These are phyloP conservation scores for Saraca asoca DNA, from an alignment of 331 rosid genomes.

Conservation along the genomic window DNA sequence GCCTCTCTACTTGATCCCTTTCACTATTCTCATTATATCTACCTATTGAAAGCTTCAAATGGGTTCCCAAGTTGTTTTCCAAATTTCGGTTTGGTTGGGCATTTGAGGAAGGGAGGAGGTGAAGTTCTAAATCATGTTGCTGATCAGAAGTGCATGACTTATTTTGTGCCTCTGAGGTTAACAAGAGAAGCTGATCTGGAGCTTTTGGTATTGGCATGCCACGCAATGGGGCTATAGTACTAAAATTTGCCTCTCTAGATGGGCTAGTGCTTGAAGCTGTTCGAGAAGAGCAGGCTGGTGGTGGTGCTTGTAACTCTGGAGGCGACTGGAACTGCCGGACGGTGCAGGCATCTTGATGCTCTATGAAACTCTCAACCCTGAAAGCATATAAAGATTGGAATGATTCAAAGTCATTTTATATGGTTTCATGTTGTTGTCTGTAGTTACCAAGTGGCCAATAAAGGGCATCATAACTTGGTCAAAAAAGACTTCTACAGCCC, in stretches of 20 bases:
- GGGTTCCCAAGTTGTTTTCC: conserved; percentile 52
- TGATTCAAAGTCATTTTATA: conserved; percentile 17
- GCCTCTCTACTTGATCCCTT: conserved; percentile 9
- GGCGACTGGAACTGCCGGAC: conserved; percentile 52
- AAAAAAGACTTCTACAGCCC: conserved; percentile 26
- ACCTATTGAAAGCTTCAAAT: conserved; percentile 80
- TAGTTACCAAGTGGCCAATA: background rate
- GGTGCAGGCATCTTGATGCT: conserved; percentile 94
- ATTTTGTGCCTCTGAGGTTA: conserved; percentile 30
- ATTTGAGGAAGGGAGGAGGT: conserved; percentile 56
- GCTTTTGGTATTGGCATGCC: conserved; percentile 47
- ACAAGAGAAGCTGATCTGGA: conserved; percentile 23
- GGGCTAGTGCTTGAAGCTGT: conserved; percentile 72
- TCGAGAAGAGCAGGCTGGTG: conserved; percentile 61
- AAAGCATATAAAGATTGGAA: conserved; percentile 35
- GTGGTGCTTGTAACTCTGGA: conserved; percentile 50
- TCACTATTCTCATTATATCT: conserved; percentile 36
- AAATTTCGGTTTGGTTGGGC: conserved; percentile 31
- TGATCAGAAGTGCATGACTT: conserved; percentile 30
- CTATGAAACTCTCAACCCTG: conserved; percentile 98
- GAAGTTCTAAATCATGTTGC: conserved; percentile 65
- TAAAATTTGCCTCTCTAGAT: conserved; percentile 63
- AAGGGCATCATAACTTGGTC: conserved; percentile 12
- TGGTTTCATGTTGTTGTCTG: conserved; percentile 21
- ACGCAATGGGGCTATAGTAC: conserved; percentile 39